Evolutionary conservation across 805 yeast species (phyloP).

Genomic region (Barnettozyma vustinii): DNA sequence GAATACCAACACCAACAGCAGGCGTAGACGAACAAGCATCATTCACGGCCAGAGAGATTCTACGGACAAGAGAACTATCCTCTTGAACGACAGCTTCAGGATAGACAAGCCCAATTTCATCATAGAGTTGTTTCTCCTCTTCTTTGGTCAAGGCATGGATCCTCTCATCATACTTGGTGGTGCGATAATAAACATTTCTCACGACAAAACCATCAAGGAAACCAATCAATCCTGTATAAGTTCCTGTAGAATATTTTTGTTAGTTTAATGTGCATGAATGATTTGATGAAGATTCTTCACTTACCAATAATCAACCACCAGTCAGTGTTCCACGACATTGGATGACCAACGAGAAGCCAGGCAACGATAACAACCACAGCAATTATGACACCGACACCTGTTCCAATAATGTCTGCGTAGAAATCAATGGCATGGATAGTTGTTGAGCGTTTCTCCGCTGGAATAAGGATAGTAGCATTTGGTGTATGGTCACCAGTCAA

Average conservation of each 20-base stretch:
- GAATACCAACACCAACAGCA: conserved; percentile 5
- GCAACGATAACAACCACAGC: conserved; percentile 1
- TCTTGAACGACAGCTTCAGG: not conserved
- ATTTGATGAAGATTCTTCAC: not conserved
- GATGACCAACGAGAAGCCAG: conserved; percentile 5
- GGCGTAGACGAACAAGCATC: conserved; percentile 6
- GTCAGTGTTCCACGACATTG: conserved; percentile 9
- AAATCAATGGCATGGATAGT: conserved; percentile 3
- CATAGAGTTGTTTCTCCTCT: conserved; percentile 4
- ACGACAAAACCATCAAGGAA: conserved; percentile 10
- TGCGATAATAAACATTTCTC: conserved; percentile 10
- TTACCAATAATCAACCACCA: conserved; percentile 10
- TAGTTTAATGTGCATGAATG: no score
- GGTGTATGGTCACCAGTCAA: conserved; percentile 1
- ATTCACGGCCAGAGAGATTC: conserved; percentile 5
- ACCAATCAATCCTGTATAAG: conserved; percentile 9
- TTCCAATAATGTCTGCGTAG: conserved; percentile 9
- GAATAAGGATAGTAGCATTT: conserved; percentile 3
- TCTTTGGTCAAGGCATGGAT: not conserved
- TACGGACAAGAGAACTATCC: not conserved
- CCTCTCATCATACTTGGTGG: conserved; percentile 2
- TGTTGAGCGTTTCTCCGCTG: not conserved
- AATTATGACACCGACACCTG: conserved; percentile 8
- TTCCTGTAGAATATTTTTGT: not conserved
- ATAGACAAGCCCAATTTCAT: conserved; percentile 1